Percentiles rank a stretch among this genome's conserved stretches.
Evolutionary conservation across 228 moss, liverwort and hornwort genomes (phyloP).

Genomic region (Sphagnum fallax): DNA sequence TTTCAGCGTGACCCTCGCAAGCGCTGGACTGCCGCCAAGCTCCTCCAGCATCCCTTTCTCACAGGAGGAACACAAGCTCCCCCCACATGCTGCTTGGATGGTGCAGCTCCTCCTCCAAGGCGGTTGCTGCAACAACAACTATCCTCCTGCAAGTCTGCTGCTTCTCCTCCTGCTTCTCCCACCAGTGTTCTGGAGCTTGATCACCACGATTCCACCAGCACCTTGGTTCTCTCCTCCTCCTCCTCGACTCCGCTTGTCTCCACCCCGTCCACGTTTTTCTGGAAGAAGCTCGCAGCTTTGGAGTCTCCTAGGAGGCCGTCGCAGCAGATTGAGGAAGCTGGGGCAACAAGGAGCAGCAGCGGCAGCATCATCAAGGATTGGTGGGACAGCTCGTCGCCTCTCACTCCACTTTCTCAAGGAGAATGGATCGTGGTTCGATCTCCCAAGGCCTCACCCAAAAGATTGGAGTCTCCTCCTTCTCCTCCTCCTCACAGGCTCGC

Average conservation of each 20-base stretch:
- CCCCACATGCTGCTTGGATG: too few relatives aligned
- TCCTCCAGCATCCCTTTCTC: constrained; percentile 22
- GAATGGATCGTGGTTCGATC: constrained; percentile 55
- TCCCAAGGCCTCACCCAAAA: constrained; percentile 15
- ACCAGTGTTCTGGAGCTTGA: constrained; percentile 17
- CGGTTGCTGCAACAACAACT: too few relatives aligned
- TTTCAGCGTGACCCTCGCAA: constrained; percentile 7
- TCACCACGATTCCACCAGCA: neutral
- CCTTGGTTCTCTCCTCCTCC: constrained; percentile 1
- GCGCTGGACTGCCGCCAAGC: constrained; percentile 12
- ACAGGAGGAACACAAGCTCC: neutral
- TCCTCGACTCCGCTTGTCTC: constrained; percentile 36
- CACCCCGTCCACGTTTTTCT: constrained; percentile 17
- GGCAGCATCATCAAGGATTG: constrained; percentile 5
- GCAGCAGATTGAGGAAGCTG: neutral
- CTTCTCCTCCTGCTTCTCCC: constrained; percentile 24
- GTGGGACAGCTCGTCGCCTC: constrained; percentile 34
- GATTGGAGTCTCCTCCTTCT: too few relatives aligned
- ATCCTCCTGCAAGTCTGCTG: neutral
- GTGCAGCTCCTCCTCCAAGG: too few relatives aligned
- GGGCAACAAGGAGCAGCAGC: constrained; percentile 1
- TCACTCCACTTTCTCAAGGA: constrained; percentile 8
- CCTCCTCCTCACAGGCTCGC: too few relatives aligned
- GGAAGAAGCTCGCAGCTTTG: constrained; percentile 5
- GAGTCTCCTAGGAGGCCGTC: neutral